These are phyloP conservation scores for Graphium sp. DNA, from an alignment of 2,329 filamentous ascomycete species.

Conservation along the genomic window DNA sequence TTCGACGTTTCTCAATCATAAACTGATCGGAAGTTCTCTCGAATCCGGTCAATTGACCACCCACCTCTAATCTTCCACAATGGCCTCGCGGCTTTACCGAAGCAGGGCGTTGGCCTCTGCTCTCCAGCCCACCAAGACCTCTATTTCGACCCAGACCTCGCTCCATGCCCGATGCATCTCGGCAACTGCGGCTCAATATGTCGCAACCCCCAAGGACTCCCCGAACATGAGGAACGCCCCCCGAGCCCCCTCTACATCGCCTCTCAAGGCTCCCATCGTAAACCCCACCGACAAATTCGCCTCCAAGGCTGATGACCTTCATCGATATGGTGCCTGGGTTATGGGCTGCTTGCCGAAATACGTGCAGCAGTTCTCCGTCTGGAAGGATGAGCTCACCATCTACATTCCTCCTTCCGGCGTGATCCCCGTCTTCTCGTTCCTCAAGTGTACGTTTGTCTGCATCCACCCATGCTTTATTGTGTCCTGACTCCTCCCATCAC, in stretches of 20 bases:
- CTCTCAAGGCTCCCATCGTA: slow-evolving; percentile 59
- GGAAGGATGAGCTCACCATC: slow-evolving; percentile 96
- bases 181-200: slow-evolving; percentile 25
- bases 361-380: slow-evolving; percentile 97
- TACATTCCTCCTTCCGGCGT: slow-evolving; percentile 81
- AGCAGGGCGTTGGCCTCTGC: slow-evolving; percentile 37
- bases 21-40: no score
- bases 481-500: slow-evolving; percentile 5
- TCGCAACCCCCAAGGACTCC: slow-evolving; percentile 41
- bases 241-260: slow-evolving; percentile 35
- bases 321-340: slow-evolving; percentile 91
- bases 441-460: slow-evolving; percentile 47
- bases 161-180: slow-evolving; percentile 30
- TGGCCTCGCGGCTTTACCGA: slow-evolving; percentile 23
- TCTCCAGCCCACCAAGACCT: slow-evolving; percentile 32
- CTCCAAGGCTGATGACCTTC: slow-evolving; percentile 71
- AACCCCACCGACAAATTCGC: slow-evolving; percentile 90
- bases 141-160: slow-evolving; percentile 20
- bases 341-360: slow-evolving; percentile 96
- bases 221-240: slow-evolving; percentile 52
- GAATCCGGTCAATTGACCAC: slow-evolving; percentile 31
- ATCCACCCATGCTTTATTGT: background rate
- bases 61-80: slow-evolving; percentile 8
- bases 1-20: no score
- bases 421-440: slow-evolving; percentile 81